Percentiles rank a stretch among this genome's conserved stretches.
phyloP scores from a whole-genome alignment of 2,329 filamentous ascomycete species.

The Alternaria dauci region DNA sequence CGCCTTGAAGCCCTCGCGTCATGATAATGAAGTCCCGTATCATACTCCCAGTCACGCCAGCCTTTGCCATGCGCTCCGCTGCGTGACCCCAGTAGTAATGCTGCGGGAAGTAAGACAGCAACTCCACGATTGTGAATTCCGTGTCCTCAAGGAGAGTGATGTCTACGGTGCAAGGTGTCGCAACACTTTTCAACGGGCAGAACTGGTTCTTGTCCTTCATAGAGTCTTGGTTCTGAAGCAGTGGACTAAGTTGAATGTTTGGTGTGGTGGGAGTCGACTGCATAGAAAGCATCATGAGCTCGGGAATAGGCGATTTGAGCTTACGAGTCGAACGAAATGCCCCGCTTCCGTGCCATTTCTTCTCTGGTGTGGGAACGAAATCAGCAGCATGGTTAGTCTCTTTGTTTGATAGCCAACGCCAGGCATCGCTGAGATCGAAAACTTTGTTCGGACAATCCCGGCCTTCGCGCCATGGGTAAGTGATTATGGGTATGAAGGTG shows the following conservation, averaged over 20 bases:
- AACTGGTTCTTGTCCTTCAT: slow-evolving; percentile 10
- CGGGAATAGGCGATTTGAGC: slow-evolving; percentile 22
- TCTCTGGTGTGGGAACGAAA: neutral
- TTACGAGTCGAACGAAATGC: neutral
- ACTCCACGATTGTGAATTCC: slow-evolving; percentile 27
- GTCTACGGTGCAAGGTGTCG: slow-evolving; percentile 19
- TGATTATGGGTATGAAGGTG: neutral
- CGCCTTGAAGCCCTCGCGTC: slow-evolving; percentile 13
- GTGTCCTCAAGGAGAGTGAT: slow-evolving; percentile 22
- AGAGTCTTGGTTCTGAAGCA: slow-evolving; percentile 17
- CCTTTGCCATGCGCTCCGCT: slow-evolving; percentile 11
- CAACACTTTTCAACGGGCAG: slow-evolving; percentile 26
- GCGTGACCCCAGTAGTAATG: slow-evolving; percentile 29
- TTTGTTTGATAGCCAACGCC: neutral
- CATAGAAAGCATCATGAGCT: slow-evolving; percentile 17
- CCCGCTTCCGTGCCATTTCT: neutral
- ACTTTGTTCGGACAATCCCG: neutral
- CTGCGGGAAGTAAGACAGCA: slow-evolving; percentile 24
- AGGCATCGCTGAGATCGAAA: neutral
- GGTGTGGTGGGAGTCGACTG: neutral
- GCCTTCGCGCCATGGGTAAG: neutral
- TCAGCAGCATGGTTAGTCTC: neutral
- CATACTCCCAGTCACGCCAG: neutral
- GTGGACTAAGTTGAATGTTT: neutral
- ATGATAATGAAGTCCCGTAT: slow-evolving; percentile 6